Base-by-base conservation (phyloP, 2,329 filamentous ascomycete species). In the Fusarium sterilihyphosum region DNA sequence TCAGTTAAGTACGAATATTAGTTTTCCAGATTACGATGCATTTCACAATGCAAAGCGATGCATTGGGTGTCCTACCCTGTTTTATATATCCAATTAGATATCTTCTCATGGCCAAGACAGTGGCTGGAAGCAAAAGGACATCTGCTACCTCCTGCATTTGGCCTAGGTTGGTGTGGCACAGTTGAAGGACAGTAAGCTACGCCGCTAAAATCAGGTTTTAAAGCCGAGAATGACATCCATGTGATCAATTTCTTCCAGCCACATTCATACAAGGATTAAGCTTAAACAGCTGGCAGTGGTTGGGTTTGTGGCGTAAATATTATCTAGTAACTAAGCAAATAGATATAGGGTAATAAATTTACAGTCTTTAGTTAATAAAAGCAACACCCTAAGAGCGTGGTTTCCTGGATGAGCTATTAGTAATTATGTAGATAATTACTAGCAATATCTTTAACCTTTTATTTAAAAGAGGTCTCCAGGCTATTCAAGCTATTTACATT, bases 61-160 rank as follows among this genome's bases (percentile, higher is more conserved):
- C 6, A 26, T 26, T 16, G 3, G 5, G 8, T 37, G 9, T 18
- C 3, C 8, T 50, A 1, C 11, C 8, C 1, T 53, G n/a, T 17
- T 35, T 11, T 6, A 2, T 24, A 10, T 24, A 18, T 7, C 64
- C 79, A 79, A 80, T 11, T 47, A 73, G 56, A 1, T n/a, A 29
- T 58, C 10, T 46, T 8, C 11, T 59, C 22, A 8, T 16, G 43
- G 16, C 20, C 24, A 35, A 37, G 35, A 18, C 17, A 18, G 35
- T 37, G 17, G 35, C 17, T 37, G 16, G 35, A 37, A 18, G 2
- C 8, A 37, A 37, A 26, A 35, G 11, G 13, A 43, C 8, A 1
- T 1, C 2, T 29, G 6, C 3, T 5, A 26, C 22, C 37, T 61
- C 13, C 47, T 44, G 8, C 2, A 35, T 33, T 11, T 8, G 17